Evolutionary conservation across 2,329 filamentous ascomycete genomes (phyloP).

Genomic region (Verticillium longisporum): DNA sequence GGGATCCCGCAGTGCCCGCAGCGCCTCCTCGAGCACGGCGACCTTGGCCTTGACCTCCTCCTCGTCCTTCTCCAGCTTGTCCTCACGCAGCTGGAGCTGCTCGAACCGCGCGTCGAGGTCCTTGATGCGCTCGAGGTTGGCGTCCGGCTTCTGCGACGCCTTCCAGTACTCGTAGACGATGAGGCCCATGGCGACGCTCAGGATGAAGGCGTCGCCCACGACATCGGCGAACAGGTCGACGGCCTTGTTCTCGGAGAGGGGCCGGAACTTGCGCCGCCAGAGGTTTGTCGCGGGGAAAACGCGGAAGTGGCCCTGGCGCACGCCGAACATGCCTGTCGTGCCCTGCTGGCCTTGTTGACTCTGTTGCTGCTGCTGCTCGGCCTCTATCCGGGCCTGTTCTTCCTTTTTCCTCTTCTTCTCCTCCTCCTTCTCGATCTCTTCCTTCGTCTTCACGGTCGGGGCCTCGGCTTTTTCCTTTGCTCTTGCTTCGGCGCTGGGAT

Average conservation of each 20-base stretch:
- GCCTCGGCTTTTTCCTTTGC: slow-evolving; percentile 57
- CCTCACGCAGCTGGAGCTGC: slow-evolving; percentile 26
- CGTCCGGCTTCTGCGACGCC: slow-evolving; percentile 52
- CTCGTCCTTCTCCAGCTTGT: slow-evolving; percentile 20
- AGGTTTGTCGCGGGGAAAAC: slow-evolving; percentile 33
- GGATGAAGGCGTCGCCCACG: slow-evolving; percentile 56
- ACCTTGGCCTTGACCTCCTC: slow-evolving; percentile 41
- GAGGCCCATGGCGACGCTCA: slow-evolving; percentile 48
- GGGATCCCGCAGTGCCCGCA: slow-evolving; percentile 44
- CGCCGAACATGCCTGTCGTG: neutral
- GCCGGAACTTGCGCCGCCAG: slow-evolving; percentile 56
- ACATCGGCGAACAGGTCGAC: slow-evolving; percentile 63
- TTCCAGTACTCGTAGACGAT: slow-evolving; percentile 58
- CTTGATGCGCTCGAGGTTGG: slow-evolving; percentile 45
- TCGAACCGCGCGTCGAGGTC: slow-evolving; percentile 41
- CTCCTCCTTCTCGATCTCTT: slow-evolving; percentile 50
- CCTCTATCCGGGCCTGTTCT: slow-evolving; percentile 29
- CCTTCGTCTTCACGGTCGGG: slow-evolving; percentile 59
- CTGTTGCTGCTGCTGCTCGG: slow-evolving; percentile 1
- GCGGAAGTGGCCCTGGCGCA: neutral
- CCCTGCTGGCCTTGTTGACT: neutral
- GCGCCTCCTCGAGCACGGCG: slow-evolving; percentile 44
- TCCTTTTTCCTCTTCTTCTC: slow-evolving; percentile 30
- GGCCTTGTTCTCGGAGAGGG: slow-evolving; percentile 58
- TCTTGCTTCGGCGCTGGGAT: slow-evolving; percentile 48